Conservation (phyloP, 108 stramenopile species). For the Nitzschia sp. region DNA sequence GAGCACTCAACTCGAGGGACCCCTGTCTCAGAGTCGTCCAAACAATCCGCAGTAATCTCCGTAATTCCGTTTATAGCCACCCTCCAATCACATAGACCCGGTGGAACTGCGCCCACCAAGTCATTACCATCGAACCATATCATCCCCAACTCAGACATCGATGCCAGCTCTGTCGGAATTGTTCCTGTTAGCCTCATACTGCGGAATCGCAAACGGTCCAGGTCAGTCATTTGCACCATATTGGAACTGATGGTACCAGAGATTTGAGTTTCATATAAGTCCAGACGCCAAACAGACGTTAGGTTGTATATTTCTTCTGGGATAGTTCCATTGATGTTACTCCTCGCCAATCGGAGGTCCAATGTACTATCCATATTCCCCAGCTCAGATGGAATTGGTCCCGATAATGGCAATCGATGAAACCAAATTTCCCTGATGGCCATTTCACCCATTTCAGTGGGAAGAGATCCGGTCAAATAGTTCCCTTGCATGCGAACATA, state of each 20-base stretch:
- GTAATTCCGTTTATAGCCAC: conserved; percentile 1
- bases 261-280: conserved; percentile 19
- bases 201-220: conserved; percentile 20
- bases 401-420: conserved; percentile 18
- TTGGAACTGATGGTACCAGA: conserved; percentile 33
- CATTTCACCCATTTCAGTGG: conserved; percentile 53
- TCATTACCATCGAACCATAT: conserved; percentile 22
- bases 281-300: conserved; percentile 16
- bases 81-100: conserved; percentile 16
- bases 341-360: conserved; percentile 13
- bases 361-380: conserved; percentile 17
- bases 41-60: conserved; percentile 27
- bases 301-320: conserved; percentile 32
- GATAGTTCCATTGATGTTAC: conserved; percentile 28
- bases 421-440: conserved; percentile 30
- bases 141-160: conserved; percentile 18
- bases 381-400: conserved; percentile 34
- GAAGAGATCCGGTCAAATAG: conserved; percentile 58
- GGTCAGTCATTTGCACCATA: conserved; percentile 19
- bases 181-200: conserved; percentile 29
- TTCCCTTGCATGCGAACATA: conserved; percentile 46
- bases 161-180: conserved; percentile 23
- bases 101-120: conserved; percentile 29
- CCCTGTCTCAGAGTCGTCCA: conserved; percentile 6
- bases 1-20: conserved; percentile 10